Evolutionary conservation across 2,329 filamentous ascomycete species (phyloP), one percentile per base, ranked within the genome.

Genomic region (Curvularia sp.): DNA sequence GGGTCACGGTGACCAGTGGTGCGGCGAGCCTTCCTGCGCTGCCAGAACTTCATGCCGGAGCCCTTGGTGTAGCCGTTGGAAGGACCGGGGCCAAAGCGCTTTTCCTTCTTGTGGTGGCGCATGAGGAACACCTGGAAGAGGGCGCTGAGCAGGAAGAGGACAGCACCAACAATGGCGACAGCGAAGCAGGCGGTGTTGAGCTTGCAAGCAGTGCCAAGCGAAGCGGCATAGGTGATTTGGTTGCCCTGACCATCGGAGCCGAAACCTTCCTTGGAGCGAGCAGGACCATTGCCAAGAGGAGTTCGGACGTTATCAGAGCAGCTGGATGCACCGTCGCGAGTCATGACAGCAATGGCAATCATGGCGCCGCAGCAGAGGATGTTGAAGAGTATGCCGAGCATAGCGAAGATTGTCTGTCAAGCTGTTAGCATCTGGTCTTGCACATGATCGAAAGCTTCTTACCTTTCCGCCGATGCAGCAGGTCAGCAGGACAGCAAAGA

Each of bases 341-440:
- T 93, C 62, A 91, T 83, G 49, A 89, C 82, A 0, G 93, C 92
- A 59, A 97, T 86, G 72, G 93, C 96, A 72, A 96, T 86, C 81
- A 95, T 95, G 58, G 83, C 87, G 41, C 85, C 91, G 52, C 87
- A 80, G 77, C 97, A 96, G 69, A 85, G 85, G 53, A 95, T 69
- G 71, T 97, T 92, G 48, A 97, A 82, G 24, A 93, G 61, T 62
- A 96, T 86, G 63, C 86, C 90, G 53, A 95, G 64, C 70, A 89
- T 83, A 3, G 90, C 90, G 59, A 93, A 89, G 76, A 94, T 82
- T 4, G 56, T 61, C 66, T 62, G 13, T 22, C 1, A 28, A 5
- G 9, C 4, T 4, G 15, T 62, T 15, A 62, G 56, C 31, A 24
- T 12, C 2, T 22, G 2, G 18, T 18, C 22, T 12, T 18, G 4